These are phyloP conservation scores for Aspergillus spinulosporus DNA, from an alignment of 2,329 filamentous ascomycete species.

Conservation along the genomic window DNA sequence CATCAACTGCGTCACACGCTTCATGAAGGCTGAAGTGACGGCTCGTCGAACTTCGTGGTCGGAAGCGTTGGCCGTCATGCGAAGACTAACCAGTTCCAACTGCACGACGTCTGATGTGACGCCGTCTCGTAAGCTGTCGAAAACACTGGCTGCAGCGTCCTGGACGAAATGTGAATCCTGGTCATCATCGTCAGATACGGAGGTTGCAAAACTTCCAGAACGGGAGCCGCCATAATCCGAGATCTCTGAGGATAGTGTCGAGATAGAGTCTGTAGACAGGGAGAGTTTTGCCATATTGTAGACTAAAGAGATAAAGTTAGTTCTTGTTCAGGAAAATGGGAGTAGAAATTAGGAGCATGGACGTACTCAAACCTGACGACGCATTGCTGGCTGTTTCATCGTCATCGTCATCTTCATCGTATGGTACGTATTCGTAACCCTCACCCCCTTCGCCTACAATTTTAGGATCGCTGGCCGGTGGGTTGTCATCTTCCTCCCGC, in stretches of 20 bases:
- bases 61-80: constrained; percentile 85
- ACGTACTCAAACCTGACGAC: constrained; percentile 41
- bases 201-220: constrained; percentile 70
- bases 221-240: constrained; percentile 56
- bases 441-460: constrained; percentile 61
- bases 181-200: constrained; percentile 64
- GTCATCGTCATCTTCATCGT: constrained; percentile 66
- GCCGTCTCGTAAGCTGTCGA: constrained; percentile 76
- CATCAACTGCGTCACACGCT: constrained; percentile 72
- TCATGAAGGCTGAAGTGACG: constrained; percentile 81
- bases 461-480: constrained; percentile 48
- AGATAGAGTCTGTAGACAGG: constrained; percentile 58
- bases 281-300: constrained; percentile 54
- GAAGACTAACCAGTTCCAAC: constrained; percentile 89
- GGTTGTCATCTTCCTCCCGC: constrained; percentile 45
- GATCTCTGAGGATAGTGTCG: constrained; percentile 61
- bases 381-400: constrained; percentile 65
- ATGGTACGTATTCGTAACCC: constrained; percentile 65
- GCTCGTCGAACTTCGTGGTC: constrained; percentile 85
- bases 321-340: neutral
- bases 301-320: constrained; percentile 31
- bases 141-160: constrained; percentile 82
- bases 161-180: constrained; percentile 72
- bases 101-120: constrained; percentile 79
- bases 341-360: neutral